Evolutionary conservation across 2,329 filamentous ascomycete species (phyloP), one percentile per base, ranked within the genome.

Genomic region (Tolypocladium inflatum): DNA sequence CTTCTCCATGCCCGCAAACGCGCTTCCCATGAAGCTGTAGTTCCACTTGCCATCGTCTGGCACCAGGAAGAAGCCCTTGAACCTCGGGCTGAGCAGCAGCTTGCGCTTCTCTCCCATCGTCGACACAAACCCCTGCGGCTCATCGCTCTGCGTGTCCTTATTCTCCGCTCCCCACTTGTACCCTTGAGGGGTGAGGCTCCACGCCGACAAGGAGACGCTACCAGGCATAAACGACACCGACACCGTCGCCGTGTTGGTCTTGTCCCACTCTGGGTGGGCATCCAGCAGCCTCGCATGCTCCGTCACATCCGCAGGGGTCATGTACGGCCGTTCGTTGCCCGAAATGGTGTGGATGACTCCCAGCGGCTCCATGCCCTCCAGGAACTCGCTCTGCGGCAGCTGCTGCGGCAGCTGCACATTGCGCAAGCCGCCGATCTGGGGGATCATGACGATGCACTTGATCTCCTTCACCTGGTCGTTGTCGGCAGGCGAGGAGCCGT

Each of bases 131-230:
- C 95, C 95, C 63, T 92, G 88, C 0, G 95, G 94, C 72, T 96
- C 91, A 72, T 99, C 94, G 62, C 90, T 96, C 65, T 88, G 87
- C 57, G 86, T 85, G 74, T 99, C 95, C 75, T 88, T 93, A 81
- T 99, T 99, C 70, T 97, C 90, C 1, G 86, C 91, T 63, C 94
- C 94, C 94, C 95, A 99, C 73, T 93, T 93, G 79, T 96, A 97
- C 56, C 94, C 94, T 62, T 88, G 80, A 1, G 94, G 92, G 1
- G 91, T 97, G 45, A 99, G 83, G 5, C 89, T 88, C 91, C 93
- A 99, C 0, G 94, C 92, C 7, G 91, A 90, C 55, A 99, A 81
- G 4, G 93, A 97, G 21, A 99, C 94, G 55, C 92, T 97, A 61
- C 94, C 94, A 1, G 94, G 94, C 0, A 94, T 97, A 76, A 99